These are phyloP conservation scores for Pseudognaphalium luteoalbum DNA, from an alignment of 129 eudicot species.

Conservation along the genomic window DNA sequence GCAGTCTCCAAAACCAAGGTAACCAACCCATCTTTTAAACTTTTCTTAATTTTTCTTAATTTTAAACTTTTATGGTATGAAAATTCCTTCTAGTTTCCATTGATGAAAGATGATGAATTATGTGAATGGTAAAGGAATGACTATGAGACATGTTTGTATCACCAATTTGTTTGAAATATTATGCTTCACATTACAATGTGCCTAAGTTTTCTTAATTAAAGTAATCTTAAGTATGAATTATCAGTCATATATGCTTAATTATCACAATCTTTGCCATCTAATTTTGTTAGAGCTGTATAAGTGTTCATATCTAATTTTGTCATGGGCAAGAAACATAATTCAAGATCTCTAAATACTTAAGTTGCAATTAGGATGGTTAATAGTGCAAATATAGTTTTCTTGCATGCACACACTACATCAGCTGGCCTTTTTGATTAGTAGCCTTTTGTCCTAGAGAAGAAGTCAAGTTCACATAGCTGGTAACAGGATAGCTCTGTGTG, in stretches of 20 bases:
- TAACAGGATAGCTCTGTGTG: not conserved
- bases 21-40: not conserved
- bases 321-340: not conserved
- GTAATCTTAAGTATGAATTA: not conserved
- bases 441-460: not conserved
- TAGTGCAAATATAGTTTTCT: not conserved
- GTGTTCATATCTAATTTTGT: not conserved
- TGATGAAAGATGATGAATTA: not conserved
- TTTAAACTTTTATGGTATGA: not conserved
- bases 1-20: slow-evolving; percentile 46
- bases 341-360: not conserved
- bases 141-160: no score
- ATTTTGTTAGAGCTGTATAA: not conserved
- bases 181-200: not conserved
- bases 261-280: not conserved
- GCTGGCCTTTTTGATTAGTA: not conserved
- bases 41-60: not conserved
- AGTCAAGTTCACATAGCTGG: not conserved
- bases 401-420: not conserved
- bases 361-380: not conserved
- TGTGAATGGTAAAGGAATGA: not conserved
- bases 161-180: not conserved
- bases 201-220: not conserved
- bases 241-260: not conserved
- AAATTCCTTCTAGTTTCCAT: not conserved